Evolutionary conservation across 2,329 filamentous ascomycete genomes (phyloP), one percentile per base, ranked within the genome.

Genomic region (Pseudopyrenochaeta lycopersici): DNA sequence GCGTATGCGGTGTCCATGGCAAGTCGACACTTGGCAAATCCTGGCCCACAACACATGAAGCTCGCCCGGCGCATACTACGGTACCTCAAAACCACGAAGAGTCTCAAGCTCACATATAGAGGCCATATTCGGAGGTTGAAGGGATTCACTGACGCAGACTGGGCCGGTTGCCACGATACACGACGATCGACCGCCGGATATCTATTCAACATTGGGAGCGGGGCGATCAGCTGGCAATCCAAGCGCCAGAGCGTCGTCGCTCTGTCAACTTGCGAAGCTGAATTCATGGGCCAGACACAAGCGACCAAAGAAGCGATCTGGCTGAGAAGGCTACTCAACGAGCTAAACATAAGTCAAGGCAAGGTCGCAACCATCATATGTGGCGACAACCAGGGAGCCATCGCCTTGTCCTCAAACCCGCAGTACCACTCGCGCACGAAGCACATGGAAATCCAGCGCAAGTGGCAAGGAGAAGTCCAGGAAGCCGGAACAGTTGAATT

Each of bases 71-170:
- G 39, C 14, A 33, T 48, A 12, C 20, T 44, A 4, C 29, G 32
- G 14, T 54, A 54, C 33, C 55, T 60, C 2, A 23, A 46, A 29
- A 29, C 20, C 31, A 55, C 54, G n/a, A 48, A 40, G 18, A n/a
- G 46, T 17, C 31, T 53, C 10, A 29, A 29, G 17, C 52, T 62
- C 6, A 33, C 45, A 11, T 63, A 49, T 40, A 39, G 29, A 11
- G 45, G 45, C 2, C n/a, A 58, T 23, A 39, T 60, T 41, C 27
- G 35, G 36, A 35, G 1, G 23, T 32, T 67, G 1, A 43, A 30
- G 30, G 63, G 66, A 12, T 71, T 53, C 23, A 56, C 49, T 0
- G 61, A 72, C 33, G 43, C 58, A 9, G 46, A 68, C 46, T 71
- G 40, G 47, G 66, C 55, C 6, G 39, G 52, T 10, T 44, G 18